A percentile compares a stretch with the other conserved stretches of the same genome.
Evolutionary conservation across 1,284 basidiomycete genomes (phyloP).

Genomic region (Irpex sp.): DNA sequence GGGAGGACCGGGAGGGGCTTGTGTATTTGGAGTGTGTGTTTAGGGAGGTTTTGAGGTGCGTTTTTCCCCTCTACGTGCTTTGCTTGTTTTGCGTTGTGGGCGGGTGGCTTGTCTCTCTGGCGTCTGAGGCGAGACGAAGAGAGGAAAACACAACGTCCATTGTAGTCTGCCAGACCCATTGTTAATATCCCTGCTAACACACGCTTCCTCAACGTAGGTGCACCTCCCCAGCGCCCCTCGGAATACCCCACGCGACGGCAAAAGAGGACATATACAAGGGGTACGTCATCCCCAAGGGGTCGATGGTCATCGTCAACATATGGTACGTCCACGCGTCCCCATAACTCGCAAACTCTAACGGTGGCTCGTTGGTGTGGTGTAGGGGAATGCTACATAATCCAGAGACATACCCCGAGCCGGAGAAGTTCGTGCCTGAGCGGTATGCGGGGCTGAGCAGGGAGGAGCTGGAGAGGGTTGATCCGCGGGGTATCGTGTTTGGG

Average conservation of each 20-base stretch:
- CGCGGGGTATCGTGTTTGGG: conserved; percentile 25
- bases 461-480: conserved; percentile 19
- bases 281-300: conserved; percentile 15
- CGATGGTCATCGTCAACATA: conserved; percentile 16
- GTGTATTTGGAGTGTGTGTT: conserved; percentile 49
- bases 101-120: too few species aligned
- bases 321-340: conserved; percentile 10
- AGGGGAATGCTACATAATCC: conserved; percentile 29
- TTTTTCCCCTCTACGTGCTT: conserved; percentile 12
- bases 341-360: too few species aligned
- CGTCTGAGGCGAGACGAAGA: too few species aligned
- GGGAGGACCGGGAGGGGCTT: conserved; percentile 44
- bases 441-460: conserved; percentile 20
- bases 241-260: conserved; percentile 11
- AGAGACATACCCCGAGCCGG: conserved; percentile 20
- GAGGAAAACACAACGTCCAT: too few species aligned
- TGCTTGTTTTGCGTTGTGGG: neutral
- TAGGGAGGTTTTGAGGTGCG: conserved; percentile 35
- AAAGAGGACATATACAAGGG: conserved; percentile 17
- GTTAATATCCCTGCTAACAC: too few species aligned
- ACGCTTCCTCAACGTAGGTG: conserved; percentile 9
- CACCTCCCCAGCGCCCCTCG: neutral
- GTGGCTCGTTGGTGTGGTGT: neutral
- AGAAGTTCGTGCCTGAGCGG: conserved; percentile 27
- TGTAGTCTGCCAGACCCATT: too few species aligned